Base-by-base conservation (phyloP, 1,139 yeast genomes). In the Candida frijolesensis region DNA sequence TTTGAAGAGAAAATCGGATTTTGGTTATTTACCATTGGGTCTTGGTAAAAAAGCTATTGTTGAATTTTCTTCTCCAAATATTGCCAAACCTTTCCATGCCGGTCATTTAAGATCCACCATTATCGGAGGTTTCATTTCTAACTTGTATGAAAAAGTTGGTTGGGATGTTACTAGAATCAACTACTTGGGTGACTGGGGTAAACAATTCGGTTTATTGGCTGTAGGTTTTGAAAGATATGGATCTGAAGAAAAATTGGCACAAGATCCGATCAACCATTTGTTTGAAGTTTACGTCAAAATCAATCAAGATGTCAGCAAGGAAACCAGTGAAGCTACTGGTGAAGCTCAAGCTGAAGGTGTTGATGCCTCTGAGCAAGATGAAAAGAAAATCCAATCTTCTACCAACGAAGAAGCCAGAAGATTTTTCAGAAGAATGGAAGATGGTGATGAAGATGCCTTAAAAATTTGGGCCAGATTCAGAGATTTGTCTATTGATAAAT, bases 101-200 rank as follows among this genome's bases (percentile, higher is more conserved):
- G 99, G 99, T 52, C 99, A 94, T 71, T 84, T 94, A 72, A 86
- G 99, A 75, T 89, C 97, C 41, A 94, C 99, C 38, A 94, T 94
- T 66, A 94, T 94, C 67, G 99, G 99, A 62, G 98, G 99, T n/a
- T 94, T 91, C 74, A 71, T 95, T 52, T 74, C 96, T 44, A 94
- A 92, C 70, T 79, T 94, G 68, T 90, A 94, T 66, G 97, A 92
- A 71, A 85, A 84, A 60, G 77, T 87, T 53, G 98, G 98, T 41
- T 94, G 94, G 88, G 83, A 89, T 15, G 99, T 95, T 42, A 74
- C 81, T 58, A 84, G 97, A 74, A 79, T 94, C 75, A 94, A 94
- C 74, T 94, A 95, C 72, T 79, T 94, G 60, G 99, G 99, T 65
- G 99, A 94, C 74, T 94, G 99, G 99, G 99, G 99, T 51, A 94